These are phyloP conservation scores for Hanseniaspora thailandica DNA, from an alignment of 805 yeast genomes.

Conservation along the genomic window DNA sequence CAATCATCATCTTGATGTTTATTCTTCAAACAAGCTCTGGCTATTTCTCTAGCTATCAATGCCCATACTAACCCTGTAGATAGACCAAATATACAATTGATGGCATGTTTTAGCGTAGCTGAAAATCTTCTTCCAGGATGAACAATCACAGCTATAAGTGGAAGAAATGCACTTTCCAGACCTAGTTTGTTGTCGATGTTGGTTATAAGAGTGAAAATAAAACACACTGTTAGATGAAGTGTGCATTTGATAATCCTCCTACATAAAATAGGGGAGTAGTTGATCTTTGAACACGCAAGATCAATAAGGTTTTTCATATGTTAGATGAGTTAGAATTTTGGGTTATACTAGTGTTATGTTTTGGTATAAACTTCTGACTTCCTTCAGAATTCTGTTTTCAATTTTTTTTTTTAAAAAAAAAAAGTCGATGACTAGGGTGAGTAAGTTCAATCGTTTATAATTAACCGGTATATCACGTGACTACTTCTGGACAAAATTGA, in stretches of 20 bases:
- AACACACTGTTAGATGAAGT: slow-evolving; percentile 33
- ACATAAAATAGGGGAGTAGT: slow-evolving; percentile 27
- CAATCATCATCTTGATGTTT: slow-evolving; percentile 24
- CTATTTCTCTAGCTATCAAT: slow-evolving; percentile 33
- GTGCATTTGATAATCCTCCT: slow-evolving; percentile 33
- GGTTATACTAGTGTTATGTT: too few species aligned
- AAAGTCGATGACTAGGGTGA: neutral
- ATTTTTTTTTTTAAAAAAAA: neutral
- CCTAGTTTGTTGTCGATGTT: slow-evolving; percentile 31
- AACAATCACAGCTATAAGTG: slow-evolving; percentile 36
- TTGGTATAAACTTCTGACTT: too few species aligned
- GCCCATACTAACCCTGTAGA: slow-evolving; percentile 35
- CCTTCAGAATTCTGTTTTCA: neutral
- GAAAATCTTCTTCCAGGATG: slow-evolving; percentile 43
- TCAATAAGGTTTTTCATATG: neutral
- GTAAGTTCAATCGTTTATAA: too few species aligned
- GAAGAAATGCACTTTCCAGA: slow-evolving; percentile 34
- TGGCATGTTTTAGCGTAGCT: slow-evolving; percentile 35
- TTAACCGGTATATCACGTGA: neutral
- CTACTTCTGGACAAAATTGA: neutral
- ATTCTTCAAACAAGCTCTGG: slow-evolving; percentile 30
- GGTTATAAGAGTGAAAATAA: slow-evolving; percentile 33
- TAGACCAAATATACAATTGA: slow-evolving; percentile 34
- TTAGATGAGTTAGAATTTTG: too few species aligned
- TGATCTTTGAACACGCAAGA: neutral